These are phyloP conservation scores for Trichoderma arundinaceum DNA, from an alignment of 2,329 filamentous ascomycete species.

Conservation along the genomic window DNA sequence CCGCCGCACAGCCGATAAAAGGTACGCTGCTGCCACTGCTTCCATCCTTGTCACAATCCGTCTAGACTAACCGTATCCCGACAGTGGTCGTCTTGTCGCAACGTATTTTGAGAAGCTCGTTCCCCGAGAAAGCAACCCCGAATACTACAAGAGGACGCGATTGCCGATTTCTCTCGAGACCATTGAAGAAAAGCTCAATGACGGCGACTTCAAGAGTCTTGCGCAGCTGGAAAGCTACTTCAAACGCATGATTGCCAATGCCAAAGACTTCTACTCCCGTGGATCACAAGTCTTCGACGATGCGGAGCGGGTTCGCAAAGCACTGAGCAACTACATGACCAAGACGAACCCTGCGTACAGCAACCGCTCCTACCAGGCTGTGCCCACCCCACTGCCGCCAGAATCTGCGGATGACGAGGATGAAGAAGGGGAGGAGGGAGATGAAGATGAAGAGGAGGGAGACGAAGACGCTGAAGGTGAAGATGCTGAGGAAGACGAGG, in stretches of 20 bases:
- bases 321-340: slow-evolving; percentile 85
- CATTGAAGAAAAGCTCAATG: slow-evolving; percentile 75
- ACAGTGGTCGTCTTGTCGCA: slow-evolving; percentile 74
- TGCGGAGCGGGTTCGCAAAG: slow-evolving; percentile 84
- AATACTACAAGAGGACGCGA: slow-evolving; percentile 78
- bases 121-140: slow-evolving; percentile 65
- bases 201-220: slow-evolving; percentile 70
- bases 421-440: slow-evolving; percentile 41
- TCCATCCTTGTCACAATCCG: neutral
- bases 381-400: slow-evolving; percentile 72
- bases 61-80: slow-evolving; percentile 33
- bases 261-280: slow-evolving; percentile 81
- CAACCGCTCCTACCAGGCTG: slow-evolving; percentile 68
- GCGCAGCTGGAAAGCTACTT: slow-evolving; percentile 81
- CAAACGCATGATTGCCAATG: slow-evolving; percentile 86
- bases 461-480: slow-evolving; percentile 45
- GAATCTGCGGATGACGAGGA: slow-evolving; percentile 43
- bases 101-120: slow-evolving; percentile 77
- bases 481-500: slow-evolving; percentile 41
- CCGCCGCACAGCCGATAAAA: slow-evolving; percentile 79
- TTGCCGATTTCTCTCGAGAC: slow-evolving; percentile 80
- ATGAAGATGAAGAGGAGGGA: slow-evolving; percentile 41
- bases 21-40: slow-evolving; percentile 56
- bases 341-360: slow-evolving; percentile 85
- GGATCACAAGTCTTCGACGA: slow-evolving; percentile 77